Evolutionary conservation across 441 rosid species (phyloP).

Genomic region (Bocquillonia castaneifolia): DNA sequence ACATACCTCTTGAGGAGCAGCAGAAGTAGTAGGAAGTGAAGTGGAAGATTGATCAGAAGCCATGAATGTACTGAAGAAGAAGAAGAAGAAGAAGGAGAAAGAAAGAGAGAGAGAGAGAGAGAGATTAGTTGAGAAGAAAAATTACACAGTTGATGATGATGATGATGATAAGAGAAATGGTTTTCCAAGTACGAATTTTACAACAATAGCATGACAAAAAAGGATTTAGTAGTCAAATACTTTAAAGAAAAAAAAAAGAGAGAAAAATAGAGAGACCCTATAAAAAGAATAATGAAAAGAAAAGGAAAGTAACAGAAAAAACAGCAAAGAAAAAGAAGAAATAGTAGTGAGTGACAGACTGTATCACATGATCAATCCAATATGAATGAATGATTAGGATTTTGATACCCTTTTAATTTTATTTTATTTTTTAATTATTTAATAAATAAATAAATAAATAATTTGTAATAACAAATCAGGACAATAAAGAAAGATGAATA

Average conservation of each 20-base stretch:
- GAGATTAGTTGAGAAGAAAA: too few relatives aligned
- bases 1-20: slow-evolving; percentile 20
- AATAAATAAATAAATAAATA: neutral
- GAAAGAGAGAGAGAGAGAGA: neutral
- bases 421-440: neutral
- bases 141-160: too few relatives aligned
- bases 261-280: neutral
- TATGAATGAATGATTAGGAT: slow-evolving; percentile 23
- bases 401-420: slow-evolving; percentile 3
- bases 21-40: slow-evolving; percentile 9
- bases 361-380: slow-evolving; percentile 25
- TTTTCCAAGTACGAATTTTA: too few relatives aligned
- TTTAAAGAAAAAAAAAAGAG: neutral
- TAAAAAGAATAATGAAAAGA: neutral
- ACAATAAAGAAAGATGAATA: neutral
- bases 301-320: neutral
- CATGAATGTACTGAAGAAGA: slow-evolving; percentile 17
- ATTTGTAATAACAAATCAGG: neutral
- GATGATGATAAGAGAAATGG: too few relatives aligned
- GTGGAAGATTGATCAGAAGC: slow-evolving; percentile 23
- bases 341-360: slow-evolving; percentile 18
- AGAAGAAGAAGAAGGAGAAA: neutral
- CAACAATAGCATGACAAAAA: too few relatives aligned
- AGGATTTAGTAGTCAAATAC: too few relatives aligned
- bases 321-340: neutral